Evolutionary conservation across 345 rosid genomes (phyloP).

Genomic region (Arabidopsis arenosa): DNA sequence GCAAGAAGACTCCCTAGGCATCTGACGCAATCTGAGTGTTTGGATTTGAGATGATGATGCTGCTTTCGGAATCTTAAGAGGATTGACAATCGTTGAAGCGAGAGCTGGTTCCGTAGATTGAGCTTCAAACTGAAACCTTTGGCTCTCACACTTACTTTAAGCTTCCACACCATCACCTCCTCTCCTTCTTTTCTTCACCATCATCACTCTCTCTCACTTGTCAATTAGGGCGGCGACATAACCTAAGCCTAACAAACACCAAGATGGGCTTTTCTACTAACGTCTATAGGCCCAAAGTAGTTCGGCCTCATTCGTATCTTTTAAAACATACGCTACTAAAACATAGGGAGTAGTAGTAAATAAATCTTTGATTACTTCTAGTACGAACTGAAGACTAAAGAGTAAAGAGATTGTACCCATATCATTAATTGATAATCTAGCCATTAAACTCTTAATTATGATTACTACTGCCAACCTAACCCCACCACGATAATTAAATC

Average conservation of each 20-base stretch:
- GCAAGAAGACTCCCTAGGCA: neutral
- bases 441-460: neutral
- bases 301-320: neutral
- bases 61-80: conserved; percentile 36
- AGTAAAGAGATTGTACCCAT: too few species aligned
- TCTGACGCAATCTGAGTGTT: neutral
- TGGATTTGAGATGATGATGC: conserved; percentile 29
- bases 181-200: conserved; percentile 19
- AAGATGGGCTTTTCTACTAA: neutral
- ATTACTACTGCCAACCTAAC: neutral
- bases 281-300: neutral
- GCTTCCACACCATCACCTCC: conserved; percentile 22
- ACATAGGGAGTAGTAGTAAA: too few species aligned
- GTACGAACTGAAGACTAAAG: neutral
- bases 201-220: neutral
- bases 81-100: conserved; percentile 36
- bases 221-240: neutral
- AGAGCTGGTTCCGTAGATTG: conserved; percentile 16
- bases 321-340: neutral
- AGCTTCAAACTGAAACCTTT: conserved; percentile 24
- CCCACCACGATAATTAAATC: neutral
- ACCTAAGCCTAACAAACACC: neutral
- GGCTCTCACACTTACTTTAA: conserved; percentile 26
- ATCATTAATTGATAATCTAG: too few species aligned
- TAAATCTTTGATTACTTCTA: neutral